phyloP scores from a whole-genome alignment of 208 protist genomes.

The Trichomonas gallinae region DNA sequence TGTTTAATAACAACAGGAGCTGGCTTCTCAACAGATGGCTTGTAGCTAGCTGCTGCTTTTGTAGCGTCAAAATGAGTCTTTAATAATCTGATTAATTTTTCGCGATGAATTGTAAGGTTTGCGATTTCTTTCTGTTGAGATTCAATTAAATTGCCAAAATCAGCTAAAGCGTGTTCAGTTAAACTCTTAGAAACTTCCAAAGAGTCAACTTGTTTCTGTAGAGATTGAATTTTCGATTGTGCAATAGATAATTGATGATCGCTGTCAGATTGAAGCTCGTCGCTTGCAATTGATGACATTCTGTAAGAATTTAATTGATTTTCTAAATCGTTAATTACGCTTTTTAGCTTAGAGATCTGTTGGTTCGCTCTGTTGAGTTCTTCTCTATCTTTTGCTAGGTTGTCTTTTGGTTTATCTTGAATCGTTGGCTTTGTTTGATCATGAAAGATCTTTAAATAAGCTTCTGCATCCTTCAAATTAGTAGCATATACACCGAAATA shows the following conservation, averaged over 20 bases:
- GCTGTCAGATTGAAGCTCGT: neutral
- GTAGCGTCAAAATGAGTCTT: neutral
- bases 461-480: neutral
- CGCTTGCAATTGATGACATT: neutral
- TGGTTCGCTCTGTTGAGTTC: neutral
- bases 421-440: neutral
- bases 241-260: neutral
- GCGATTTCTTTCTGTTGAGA: neutral
- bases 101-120: neutral
- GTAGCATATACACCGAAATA: neutral
- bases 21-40: neutral
- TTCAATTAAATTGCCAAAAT: neutral
- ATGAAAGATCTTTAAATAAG: neutral
- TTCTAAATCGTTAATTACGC: neutral
- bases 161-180: neutral
- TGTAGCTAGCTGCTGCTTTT: neutral
- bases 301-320: neutral
- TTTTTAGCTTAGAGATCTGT: neutral
- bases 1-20: neutral
- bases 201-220: neutral
- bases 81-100: neutral
- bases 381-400: neutral
- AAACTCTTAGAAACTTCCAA: neutral
- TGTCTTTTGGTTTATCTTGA: neutral
- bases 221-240: neutral